A percentile compares a stretch with the other conserved stretches of the same genome.
These are phyloP conservation scores for Aspergillus fructus DNA, from an alignment of 2,329 filamentous ascomycete species.

Conservation along the genomic window DNA sequence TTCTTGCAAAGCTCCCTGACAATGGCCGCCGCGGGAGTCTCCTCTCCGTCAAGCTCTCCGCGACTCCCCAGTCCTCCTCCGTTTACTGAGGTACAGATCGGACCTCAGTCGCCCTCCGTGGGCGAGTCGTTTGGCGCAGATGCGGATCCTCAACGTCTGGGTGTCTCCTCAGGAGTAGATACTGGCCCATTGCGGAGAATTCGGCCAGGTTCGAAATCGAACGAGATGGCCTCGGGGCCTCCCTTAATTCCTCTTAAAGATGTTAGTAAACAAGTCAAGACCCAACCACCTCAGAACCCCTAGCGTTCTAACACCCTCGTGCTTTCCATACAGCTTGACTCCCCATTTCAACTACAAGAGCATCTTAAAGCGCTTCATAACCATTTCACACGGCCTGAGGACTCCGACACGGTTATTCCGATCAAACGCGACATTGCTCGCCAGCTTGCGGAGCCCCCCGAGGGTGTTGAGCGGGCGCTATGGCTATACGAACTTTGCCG, in stretches of 20 bases:
- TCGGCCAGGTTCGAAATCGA: slow-evolving; percentile 86
- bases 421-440: slow-evolving; percentile 74
- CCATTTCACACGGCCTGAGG: slow-evolving; percentile 66
- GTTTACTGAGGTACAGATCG: slow-evolving; percentile 89
- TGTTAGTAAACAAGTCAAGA: slow-evolving; percentile 51
- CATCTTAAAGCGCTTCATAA: slow-evolving; percentile 92
- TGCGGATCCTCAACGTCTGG: slow-evolving; percentile 52
- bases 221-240: slow-evolving; percentile 88
- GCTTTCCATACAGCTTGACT: slow-evolving; percentile 70
- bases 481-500: slow-evolving; percentile 99
- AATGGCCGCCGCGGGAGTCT: slow-evolving; percentile 48
- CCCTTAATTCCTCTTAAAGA: slow-evolving; percentile 82
- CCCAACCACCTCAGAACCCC: not conserved
- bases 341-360: slow-evolving; percentile 94
- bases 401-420: slow-evolving; percentile 62
- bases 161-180: slow-evolving; percentile 60
- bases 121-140: slow-evolving; percentile 60
- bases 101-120: slow-evolving; percentile 70
- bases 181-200: slow-evolving; percentile 79
- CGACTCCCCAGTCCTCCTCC: slow-evolving; percentile 93
- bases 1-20: slow-evolving; percentile 7
- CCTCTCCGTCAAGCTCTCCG: slow-evolving; percentile 71
- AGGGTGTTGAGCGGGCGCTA: slow-evolving; percentile 77
- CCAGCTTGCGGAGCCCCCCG: slow-evolving; percentile 75
- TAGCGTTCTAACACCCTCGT: slow-evolving; percentile 3